A percentile compares a stretch with the other conserved stretches of the same genome.
Conservation (phyloP, 1,139 yeast genomes). For the Groenewaldozyma auringiensis region DNA sequence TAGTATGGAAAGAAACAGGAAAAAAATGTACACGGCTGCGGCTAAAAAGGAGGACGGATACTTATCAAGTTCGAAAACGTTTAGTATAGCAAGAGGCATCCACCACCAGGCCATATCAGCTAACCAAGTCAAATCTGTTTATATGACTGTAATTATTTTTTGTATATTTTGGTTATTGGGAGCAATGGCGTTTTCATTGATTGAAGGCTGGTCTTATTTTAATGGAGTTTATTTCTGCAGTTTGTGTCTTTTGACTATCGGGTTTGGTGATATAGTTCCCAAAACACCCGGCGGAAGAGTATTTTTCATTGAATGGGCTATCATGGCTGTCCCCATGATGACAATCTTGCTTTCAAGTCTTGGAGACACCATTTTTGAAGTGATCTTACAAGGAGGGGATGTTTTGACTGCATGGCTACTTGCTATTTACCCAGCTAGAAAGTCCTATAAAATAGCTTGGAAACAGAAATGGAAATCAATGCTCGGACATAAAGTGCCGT, state of each 20-base stretch:
- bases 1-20: conserved; percentile 18
- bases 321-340: conserved; percentile 80
- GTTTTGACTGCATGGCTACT: conserved; percentile 15
- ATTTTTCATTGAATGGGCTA: conserved; percentile 71
- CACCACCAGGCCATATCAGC: conserved; percentile 34
- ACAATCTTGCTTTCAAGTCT: conserved; percentile 67
- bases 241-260: conserved; percentile 69
- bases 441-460: conserved; percentile 10
- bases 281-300: conserved; percentile 54
- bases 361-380: conserved; percentile 52
- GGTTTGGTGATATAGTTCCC: conserved; percentile 76
- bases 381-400: conserved; percentile 13
- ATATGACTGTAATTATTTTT: conserved; percentile 41
- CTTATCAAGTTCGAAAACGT: conserved; percentile 37
- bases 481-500: not conserved
- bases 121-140: conserved; percentile 32
- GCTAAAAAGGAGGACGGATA: conserved; percentile 7
- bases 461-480: conserved; percentile 15
- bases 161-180: conserved; percentile 63
- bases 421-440: conserved; percentile 11
- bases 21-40: conserved; percentile 11
- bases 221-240: conserved; percentile 65
- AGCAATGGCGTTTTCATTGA: conserved; percentile 48
- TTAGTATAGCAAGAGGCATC: conserved; percentile 46
- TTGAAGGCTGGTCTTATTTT: conserved; percentile 66